Evolutionary conservation across 352 stramenopile genomes (phyloP).

Genomic region (Phytophthora rubi): DNA sequence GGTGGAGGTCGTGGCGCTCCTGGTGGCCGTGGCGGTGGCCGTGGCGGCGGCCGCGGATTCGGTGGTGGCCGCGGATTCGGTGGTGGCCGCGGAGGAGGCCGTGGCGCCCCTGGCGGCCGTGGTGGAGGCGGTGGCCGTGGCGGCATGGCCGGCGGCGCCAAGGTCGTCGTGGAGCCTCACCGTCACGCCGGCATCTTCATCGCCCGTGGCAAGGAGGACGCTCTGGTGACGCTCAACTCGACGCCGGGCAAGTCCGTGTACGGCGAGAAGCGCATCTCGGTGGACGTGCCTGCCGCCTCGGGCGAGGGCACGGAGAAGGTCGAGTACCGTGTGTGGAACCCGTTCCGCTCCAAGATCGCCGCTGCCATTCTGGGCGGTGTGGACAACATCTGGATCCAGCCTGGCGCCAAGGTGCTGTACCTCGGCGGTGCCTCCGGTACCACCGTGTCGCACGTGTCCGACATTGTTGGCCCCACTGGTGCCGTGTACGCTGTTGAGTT

Average conservation of each 20-base stretch:
- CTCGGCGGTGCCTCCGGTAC: conserved; percentile 98
- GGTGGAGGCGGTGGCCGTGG: conserved; percentile 63
- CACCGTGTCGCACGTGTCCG: conserved; percentile 98
- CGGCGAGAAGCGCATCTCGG: conserved; percentile 99
- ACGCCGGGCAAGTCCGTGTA: conserved; percentile 99
- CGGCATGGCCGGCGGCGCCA: conserved; percentile 96
- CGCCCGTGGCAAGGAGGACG: conserved; percentile 98
- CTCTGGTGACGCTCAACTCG: conserved; percentile 98
- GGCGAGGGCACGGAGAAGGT: conserved; percentile 96
- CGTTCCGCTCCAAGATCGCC: conserved; percentile 99
- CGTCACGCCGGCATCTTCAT: conserved; percentile 99
- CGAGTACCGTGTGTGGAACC: conserved; percentile 99
- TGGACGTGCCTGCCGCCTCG: conserved; percentile 93
- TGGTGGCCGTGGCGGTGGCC: conserved; percentile 45
- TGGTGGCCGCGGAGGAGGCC: conserved; percentile 50
- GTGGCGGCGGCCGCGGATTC: conserved; percentile 53
- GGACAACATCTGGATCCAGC: conserved; percentile 98
- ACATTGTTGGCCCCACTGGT: conserved; percentile 98
- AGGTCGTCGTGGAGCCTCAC: conserved; percentile 98
- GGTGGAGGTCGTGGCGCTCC: conserved; percentile 58
- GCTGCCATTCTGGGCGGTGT: conserved; percentile 99
- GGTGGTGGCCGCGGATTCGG: conserved; percentile 55
- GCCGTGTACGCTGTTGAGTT: conserved; percentile 99
- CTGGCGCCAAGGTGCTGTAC: conserved; percentile 98
- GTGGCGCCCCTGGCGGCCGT: conserved; percentile 47